Evolutionary conservation across 495 filamentous ascomycete species (phyloP).

Genomic region (Penicillium lagena): DNA sequence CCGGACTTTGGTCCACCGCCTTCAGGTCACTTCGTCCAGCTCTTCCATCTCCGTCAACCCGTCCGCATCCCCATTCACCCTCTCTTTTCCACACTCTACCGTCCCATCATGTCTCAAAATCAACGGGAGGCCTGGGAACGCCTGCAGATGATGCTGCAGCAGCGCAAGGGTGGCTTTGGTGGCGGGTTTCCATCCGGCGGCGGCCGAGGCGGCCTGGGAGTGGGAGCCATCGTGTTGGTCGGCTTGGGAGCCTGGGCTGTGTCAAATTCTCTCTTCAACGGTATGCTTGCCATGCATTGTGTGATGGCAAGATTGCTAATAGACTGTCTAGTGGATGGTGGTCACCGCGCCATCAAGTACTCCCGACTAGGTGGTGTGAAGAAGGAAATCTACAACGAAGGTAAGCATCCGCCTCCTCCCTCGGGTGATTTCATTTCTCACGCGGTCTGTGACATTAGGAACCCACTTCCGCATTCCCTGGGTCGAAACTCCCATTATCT

Average conservation of each 20-base stretch:
- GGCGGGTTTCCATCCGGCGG: constrained; percentile 43
- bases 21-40: constrained; percentile 16
- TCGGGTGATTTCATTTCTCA: too few species aligned
- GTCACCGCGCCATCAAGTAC: constrained; percentile 98
- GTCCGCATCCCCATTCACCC: constrained; percentile 8
- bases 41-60: constrained; percentile 11
- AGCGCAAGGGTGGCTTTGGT: constrained; percentile 38
- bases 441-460: constrained; percentile 42
- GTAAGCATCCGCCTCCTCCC: constrained; percentile 35
- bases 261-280: constrained; percentile 93
- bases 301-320: background rate
- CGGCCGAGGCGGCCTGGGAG: constrained; percentile 36
- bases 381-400: constrained; percentile 96
- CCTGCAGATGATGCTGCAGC: constrained; percentile 56
- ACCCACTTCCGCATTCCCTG: constrained; percentile 91
- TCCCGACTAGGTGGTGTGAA: constrained; percentile 86
- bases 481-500: constrained; percentile 94
- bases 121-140: constrained; percentile 60
- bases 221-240: constrained; percentile 50
- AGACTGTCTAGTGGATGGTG: constrained; percentile 80
- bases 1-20: constrained; percentile 18
- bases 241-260: constrained; percentile 58
- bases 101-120: constrained; percentile 45
- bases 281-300: constrained; percentile 21
- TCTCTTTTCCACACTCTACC: background rate